phyloP scores from a whole-genome alignment of 192 early-diverging fungal species.

The Coemansia sp. region DNA sequence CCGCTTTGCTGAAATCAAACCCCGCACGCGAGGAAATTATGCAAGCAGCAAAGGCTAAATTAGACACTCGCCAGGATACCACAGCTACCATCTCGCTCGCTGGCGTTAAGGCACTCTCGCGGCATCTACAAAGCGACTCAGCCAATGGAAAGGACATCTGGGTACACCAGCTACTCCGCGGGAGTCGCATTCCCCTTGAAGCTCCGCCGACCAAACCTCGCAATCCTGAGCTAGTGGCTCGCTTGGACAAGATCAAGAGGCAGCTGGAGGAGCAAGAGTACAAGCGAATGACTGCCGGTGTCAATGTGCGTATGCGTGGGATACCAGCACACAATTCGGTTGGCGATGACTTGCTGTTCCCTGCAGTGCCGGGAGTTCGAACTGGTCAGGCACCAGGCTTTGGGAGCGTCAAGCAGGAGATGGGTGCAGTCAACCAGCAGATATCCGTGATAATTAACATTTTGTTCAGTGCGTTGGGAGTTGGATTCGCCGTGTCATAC shows the following conservation, averaged over 20 bases:
- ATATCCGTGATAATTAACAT: slow-evolving; percentile 51
- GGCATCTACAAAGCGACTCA: slow-evolving; percentile 9
- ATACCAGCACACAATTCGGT: background rate
- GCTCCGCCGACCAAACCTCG: slow-evolving; percentile 21
- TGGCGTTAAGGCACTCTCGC: slow-evolving; percentile 28
- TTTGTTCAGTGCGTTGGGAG: slow-evolving; percentile 48
- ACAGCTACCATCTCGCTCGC: slow-evolving; percentile 19
- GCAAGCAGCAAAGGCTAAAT: slow-evolving; percentile 2
- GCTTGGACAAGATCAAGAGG: slow-evolving; percentile 36
- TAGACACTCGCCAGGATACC: background rate
- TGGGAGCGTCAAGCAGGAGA: slow-evolving; percentile 29
- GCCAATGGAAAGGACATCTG: slow-evolving; percentile 14
- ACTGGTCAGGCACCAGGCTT: slow-evolving; percentile 12
- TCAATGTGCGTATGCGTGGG: slow-evolving; percentile 6
- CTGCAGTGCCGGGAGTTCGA: slow-evolving; percentile 48
- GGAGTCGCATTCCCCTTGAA: slow-evolving; percentile 38
- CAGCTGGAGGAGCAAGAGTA: slow-evolving; percentile 52
- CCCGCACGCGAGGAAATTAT: background rate
- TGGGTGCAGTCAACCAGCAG: slow-evolving; percentile 33
- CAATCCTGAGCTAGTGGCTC: slow-evolving; percentile 45
- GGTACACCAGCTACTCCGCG: slow-evolving; percentile 40
- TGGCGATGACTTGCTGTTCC: slow-evolving; percentile 11
- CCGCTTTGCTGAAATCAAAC: slow-evolving; percentile 9
- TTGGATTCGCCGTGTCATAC: slow-evolving; percentile 53
- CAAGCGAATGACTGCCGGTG: slow-evolving; percentile 29